Percentiles rank a stretch among this genome's conserved stretches.
Evolutionary conservation across 2,329 filamentous ascomycete species (phyloP).

Genomic region (Neoarthrinium moseri): DNA sequence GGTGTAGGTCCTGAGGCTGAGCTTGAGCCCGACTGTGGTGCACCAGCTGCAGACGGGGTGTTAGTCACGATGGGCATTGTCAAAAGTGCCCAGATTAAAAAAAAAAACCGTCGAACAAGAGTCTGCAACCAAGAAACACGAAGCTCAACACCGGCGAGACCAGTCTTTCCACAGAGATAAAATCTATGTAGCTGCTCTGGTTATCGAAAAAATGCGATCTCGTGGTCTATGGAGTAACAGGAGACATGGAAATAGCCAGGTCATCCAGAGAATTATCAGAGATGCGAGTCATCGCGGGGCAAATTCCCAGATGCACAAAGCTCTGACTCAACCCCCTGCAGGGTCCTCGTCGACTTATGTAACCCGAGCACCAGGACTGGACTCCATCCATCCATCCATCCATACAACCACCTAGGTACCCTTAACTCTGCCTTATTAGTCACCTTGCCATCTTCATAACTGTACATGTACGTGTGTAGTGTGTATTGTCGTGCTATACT

Average conservation of each 20-base stretch:
- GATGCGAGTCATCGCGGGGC: constrained; percentile 12
- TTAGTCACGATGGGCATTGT: constrained; percentile 25
- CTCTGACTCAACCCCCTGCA: constrained; percentile 14
- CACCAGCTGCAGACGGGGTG: constrained; percentile 15
- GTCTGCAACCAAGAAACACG: not conserved
- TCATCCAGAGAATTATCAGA: not conserved
- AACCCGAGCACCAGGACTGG: too few relatives aligned
- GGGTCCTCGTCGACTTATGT: not conserved
- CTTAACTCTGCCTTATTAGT: too few relatives aligned
- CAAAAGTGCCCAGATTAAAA: not conserved
- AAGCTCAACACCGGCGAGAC: not conserved
- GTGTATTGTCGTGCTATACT: constrained; percentile 5
- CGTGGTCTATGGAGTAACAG: too few relatives aligned
- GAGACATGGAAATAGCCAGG: not conserved
- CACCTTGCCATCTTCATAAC: not conserved
- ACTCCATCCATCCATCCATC: not conserved
- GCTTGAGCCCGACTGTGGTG: constrained; percentile 14
- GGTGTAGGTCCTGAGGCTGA: constrained; percentile 18
- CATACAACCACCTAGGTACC: too few relatives aligned
- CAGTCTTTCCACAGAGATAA: not conserved
- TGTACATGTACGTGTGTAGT: not conserved
- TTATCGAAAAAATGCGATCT: too few relatives aligned
- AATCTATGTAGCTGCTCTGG: not conserved
- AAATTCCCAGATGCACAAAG: constrained; percentile 4
- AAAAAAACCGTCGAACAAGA: not conserved